Percentiles rank a stretch among this genome's conserved stretches.
Conservation (phyloP, 2,329 filamentous ascomycete species). For the Zymoseptoria passerinii region DNA sequence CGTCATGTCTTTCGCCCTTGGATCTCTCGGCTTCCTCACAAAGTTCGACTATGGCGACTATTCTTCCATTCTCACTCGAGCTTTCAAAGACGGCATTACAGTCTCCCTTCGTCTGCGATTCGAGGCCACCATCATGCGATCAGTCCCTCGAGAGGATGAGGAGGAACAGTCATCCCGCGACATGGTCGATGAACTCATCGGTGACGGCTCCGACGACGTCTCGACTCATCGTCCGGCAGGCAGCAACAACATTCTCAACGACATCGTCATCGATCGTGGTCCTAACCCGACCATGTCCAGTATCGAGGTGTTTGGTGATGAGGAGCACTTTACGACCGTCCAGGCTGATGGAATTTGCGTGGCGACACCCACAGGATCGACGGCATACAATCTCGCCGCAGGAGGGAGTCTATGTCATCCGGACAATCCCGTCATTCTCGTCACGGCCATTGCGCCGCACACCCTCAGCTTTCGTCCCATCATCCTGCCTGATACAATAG, state of each 20-base stretch:
- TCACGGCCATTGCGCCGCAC: constrained; percentile 90
- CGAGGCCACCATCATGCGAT: constrained; percentile 88
- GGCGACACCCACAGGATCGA: constrained; percentile 88
- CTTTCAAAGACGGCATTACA: constrained; percentile 76
- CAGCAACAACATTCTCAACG: constrained; percentile 86
- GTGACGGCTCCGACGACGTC: constrained; percentile 73
- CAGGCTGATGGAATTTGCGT: constrained; percentile 90
- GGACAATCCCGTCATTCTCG: constrained; percentile 90
- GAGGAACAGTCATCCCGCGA: constrained; percentile 44
- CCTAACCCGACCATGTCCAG: constrained; percentile 91
- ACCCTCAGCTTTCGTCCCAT: constrained; percentile 94
- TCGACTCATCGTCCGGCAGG: constrained; percentile 78
- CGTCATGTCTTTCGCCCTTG: constrained; percentile 74
- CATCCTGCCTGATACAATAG: constrained; percentile 91
- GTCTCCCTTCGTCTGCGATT: constrained; percentile 83
- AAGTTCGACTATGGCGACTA: constrained; percentile 83
- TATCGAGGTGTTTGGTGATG: constrained; percentile 86
- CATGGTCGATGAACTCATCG: constrained; percentile 82
- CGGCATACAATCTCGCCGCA: constrained; percentile 89
- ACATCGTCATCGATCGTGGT: constrained; percentile 90
- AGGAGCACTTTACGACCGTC: constrained; percentile 90
- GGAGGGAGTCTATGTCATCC: constrained; percentile 94
- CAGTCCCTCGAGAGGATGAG: constrained; percentile 42
- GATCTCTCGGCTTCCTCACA: constrained; percentile 79
- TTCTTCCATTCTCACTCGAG: constrained; percentile 39